Conservation (phyloP, 331 rosid genomes). For the Ulmus americana region DNA sequence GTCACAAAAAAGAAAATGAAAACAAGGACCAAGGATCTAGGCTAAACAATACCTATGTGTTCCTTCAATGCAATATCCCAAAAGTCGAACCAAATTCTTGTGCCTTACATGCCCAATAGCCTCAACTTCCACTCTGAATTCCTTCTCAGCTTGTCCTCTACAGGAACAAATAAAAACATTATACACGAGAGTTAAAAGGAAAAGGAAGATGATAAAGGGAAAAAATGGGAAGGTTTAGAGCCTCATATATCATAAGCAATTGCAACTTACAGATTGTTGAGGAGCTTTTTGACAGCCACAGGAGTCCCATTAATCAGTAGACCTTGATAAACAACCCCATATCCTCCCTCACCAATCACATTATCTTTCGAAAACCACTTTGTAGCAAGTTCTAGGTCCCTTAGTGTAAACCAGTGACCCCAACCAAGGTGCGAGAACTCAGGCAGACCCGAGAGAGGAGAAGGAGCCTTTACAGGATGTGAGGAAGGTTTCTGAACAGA, state of each 20-base stretch:
- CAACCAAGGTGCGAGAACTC: conserved; percentile 93
- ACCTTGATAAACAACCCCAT: conserved; percentile 81
- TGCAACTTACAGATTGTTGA: conserved; percentile 73
- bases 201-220: neutral
- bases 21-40: neutral
- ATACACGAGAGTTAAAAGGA: conserved; percentile 9
- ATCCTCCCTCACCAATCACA: conserved; percentile 89
- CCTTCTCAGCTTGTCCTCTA: conserved; percentile 95
- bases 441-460: conserved; percentile 79
- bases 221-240: neutral
- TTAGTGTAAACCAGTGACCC: conserved; percentile 93
- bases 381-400: conserved; percentile 86
- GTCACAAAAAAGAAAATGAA: neutral
- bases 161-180: conserved; percentile 21
- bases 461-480: conserved; percentile 50
- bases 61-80: conserved; percentile 92
- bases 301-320: conserved; percentile 63
- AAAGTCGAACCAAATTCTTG: conserved; percentile 82
- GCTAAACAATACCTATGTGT: conserved; percentile 56
- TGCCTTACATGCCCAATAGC: conserved; percentile 94
- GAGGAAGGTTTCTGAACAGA: conserved; percentile 42
- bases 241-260: conserved; percentile 15
- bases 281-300: conserved; percentile 83
- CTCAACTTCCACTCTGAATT: conserved; percentile 91
- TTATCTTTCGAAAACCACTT: conserved; percentile 70